A percentile compares a stretch with the other conserved stretches of the same genome.
Conservation (phyloP, 192 early-diverging fungal genomes). For the Rhizophagus sp. region DNA sequence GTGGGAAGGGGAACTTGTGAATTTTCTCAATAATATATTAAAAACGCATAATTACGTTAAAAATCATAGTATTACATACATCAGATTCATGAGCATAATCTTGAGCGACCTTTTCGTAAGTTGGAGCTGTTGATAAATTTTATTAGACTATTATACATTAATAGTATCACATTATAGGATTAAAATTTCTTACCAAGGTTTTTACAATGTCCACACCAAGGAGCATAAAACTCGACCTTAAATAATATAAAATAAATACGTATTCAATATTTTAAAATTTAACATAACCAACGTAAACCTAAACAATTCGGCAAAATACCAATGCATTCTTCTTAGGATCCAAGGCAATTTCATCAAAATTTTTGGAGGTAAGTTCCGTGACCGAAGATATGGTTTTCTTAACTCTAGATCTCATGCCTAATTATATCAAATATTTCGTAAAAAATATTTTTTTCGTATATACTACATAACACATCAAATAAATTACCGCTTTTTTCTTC, state of each 20-base stretch:
- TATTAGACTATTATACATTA: slow-evolving; percentile 4
- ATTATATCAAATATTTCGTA: not conserved
- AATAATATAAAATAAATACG: not conserved
- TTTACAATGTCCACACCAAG: slow-evolving; percentile 89
- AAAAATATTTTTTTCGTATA: too few relatives aligned
- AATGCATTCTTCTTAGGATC: slow-evolving; percentile 74
- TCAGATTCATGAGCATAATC: slow-evolving; percentile 77
- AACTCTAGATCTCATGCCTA: slow-evolving; percentile 64
- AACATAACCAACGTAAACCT: not conserved
- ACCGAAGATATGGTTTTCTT: slow-evolving; percentile 73
- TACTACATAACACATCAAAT: not conserved
- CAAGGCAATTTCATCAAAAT: slow-evolving; percentile 78
- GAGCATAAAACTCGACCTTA: slow-evolving; percentile 85
- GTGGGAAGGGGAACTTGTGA: too few relatives aligned
- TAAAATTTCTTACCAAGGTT: slow-evolving; percentile 45
- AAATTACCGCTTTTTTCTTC: slow-evolving; percentile 74
- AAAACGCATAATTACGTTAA: not conserved
- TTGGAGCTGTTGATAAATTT: slow-evolving; percentile 62
- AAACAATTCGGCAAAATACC: slow-evolving; percentile 33
- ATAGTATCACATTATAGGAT: not conserved
- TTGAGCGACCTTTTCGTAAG: slow-evolving; percentile 86
- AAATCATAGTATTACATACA: slow-evolving; percentile 40
- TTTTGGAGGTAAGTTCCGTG: slow-evolving; percentile 63
- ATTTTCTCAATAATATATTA: not conserved
- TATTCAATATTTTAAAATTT: not conserved